These are phyloP conservation scores for Leishmania amazonensis DNA, from an alignment of 208 protist species.

Conservation along the genomic window DNA sequence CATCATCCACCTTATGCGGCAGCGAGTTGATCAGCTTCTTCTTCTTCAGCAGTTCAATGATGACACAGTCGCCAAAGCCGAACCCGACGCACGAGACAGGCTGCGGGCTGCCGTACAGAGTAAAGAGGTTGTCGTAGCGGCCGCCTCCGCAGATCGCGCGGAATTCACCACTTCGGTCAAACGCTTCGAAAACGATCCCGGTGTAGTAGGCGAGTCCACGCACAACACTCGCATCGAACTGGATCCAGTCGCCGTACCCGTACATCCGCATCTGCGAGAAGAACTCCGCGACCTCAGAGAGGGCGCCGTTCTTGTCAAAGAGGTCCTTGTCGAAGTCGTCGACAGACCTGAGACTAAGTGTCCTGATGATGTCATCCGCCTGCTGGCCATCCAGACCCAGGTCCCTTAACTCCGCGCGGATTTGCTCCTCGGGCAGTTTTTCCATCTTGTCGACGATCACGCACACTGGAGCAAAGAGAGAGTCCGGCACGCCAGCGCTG, in stretches of 20 bases:
- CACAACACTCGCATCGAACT: slow-evolving; percentile 95
- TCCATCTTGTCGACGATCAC: slow-evolving; percentile 97
- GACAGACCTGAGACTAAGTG: slow-evolving; percentile 83
- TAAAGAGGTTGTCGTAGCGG: slow-evolving; percentile 95
- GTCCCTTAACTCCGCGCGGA: slow-evolving; percentile 66
- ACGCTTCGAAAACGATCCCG: slow-evolving; percentile 96
- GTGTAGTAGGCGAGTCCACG: slow-evolving; percentile 97
- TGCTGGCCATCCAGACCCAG: slow-evolving; percentile 63
- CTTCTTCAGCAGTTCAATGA: slow-evolving; percentile 93
- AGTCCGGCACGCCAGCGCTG: slow-evolving; percentile 68
- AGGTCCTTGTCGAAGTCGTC: slow-evolving; percentile 81
- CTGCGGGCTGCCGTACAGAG: slow-evolving; percentile 92
- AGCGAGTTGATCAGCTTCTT: slow-evolving; percentile 83
- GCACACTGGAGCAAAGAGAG: slow-evolving; percentile 92
- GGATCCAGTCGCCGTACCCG: slow-evolving; percentile 94
- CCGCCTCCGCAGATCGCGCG: slow-evolving; percentile 96
- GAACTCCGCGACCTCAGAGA: slow-evolving; percentile 86
- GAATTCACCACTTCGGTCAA: slow-evolving; percentile 92
- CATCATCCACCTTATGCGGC: slow-evolving; percentile 73
- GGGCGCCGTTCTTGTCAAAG: slow-evolving; percentile 60
- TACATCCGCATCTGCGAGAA: slow-evolving; percentile 90
- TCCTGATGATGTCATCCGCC: slow-evolving; percentile 75
- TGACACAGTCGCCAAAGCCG: slow-evolving; percentile 97
- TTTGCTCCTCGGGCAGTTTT: slow-evolving; percentile 90
- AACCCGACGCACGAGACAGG: slow-evolving; percentile 94